These are phyloP conservation scores for Phaeosphaeriaceae sp. DNA, from an alignment of 2,329 filamentous ascomycete genomes.

Conservation along the genomic window DNA sequence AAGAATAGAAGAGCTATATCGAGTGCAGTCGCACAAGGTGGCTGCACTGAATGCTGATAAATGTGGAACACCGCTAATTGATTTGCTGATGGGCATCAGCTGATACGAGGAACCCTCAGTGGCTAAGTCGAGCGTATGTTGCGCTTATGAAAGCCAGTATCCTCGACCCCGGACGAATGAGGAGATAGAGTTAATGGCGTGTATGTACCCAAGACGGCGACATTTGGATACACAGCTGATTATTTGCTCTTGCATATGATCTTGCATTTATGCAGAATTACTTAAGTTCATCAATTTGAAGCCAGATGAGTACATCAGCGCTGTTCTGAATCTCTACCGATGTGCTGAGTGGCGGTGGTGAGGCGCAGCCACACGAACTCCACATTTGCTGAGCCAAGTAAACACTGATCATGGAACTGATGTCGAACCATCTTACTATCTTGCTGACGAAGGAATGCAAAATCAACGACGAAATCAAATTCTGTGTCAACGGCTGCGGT, in stretches of 20 bases:
- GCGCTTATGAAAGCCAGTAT: background rate
- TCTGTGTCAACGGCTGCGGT: background rate
- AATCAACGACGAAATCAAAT: background rate
- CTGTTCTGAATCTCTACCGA: background rate
- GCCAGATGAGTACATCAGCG: background rate
- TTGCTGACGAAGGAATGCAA: background rate
- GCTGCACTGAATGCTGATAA: background rate
- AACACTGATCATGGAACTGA: background rate
- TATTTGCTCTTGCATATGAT: background rate
- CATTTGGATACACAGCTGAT: background rate
- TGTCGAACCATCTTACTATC: background rate
- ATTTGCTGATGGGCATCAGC: background rate
- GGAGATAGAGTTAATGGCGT: background rate
- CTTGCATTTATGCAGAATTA: background rate
- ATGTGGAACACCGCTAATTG: background rate
- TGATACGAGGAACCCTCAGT: background rate
- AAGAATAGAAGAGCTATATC: background rate
- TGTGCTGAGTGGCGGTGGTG: background rate
- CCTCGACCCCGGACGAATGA: background rate
- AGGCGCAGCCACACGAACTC: background rate
- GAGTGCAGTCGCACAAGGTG: background rate
- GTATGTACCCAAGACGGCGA: background rate
- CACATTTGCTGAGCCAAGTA: background rate
- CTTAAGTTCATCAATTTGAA: background rate
- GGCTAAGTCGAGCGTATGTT: background rate